Conservation (phyloP, 192 early-diverging fungal species). For the Cetraspora pellucida region DNA sequence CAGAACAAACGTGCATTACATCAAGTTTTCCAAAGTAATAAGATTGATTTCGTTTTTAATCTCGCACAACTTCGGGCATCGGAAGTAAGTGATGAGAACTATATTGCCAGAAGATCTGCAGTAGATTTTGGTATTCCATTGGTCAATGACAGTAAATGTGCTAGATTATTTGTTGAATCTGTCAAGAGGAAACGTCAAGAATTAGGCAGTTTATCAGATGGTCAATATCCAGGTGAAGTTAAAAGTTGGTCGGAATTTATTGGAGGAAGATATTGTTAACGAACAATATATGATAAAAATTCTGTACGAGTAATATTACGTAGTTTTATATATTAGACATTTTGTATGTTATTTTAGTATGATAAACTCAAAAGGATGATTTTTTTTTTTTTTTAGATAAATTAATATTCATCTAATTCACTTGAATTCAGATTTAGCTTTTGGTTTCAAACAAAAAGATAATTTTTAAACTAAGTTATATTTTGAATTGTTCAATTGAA, state of each 20-base stretch:
- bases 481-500: too few relatives aligned
- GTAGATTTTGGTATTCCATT: slow-evolving; percentile 96
- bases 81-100: slow-evolving; percentile 63
- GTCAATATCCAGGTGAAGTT: slow-evolving; percentile 63
- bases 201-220: slow-evolving; percentile 37
- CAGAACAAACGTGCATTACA: slow-evolving; percentile 60
- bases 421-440: too few relatives aligned
- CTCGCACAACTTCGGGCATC: slow-evolving; percentile 67
- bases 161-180: slow-evolving; percentile 90
- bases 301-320: not conserved
- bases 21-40: slow-evolving; percentile 56
- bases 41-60: slow-evolving; percentile 74
- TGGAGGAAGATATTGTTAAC: slow-evolving; percentile 46
- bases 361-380: too few relatives aligned
- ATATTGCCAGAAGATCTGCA: slow-evolving; percentile 88
- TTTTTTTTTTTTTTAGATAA: too few relatives aligned
- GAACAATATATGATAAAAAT: not conserved
- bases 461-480: too few relatives aligned
- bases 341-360: too few relatives aligned
- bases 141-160: slow-evolving; percentile 94
- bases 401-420: too few relatives aligned
- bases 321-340: too few relatives aligned
- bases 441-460: too few relatives aligned
- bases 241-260: slow-evolving; percentile 73
- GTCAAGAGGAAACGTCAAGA: slow-evolving; percentile 55